Percentiles rank a stretch among this genome's conserved stretches.
phyloP scores from a whole-genome alignment of 441 rosid genomes.

The Erodium trifolium region DNA sequence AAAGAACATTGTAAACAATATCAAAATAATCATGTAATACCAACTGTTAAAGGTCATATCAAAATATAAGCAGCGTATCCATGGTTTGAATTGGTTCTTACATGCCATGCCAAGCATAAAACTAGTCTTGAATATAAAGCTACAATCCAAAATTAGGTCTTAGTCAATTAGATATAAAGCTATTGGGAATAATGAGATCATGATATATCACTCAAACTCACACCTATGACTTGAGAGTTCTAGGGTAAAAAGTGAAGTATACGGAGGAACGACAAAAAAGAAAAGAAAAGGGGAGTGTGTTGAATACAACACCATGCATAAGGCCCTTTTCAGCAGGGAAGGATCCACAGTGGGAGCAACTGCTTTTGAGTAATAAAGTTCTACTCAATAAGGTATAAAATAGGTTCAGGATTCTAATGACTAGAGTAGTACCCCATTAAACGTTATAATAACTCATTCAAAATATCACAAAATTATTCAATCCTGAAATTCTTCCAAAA shows the following conservation, averaged over 20 bases:
- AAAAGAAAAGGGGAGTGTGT: neutral
- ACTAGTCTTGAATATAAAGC: neutral
- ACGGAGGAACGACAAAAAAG: neutral
- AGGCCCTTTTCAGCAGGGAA: neutral
- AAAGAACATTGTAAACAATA: constrained; percentile 20
- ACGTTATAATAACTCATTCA: neutral
- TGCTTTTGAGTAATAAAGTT: neutral
- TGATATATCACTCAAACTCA: neutral
- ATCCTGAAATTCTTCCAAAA: neutral
- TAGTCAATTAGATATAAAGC: neutral
- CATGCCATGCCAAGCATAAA: neutral
- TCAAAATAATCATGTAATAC: constrained; percentile 11
- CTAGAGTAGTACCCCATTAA: neutral
- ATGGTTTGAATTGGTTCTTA: neutral
- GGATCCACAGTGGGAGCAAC: neutral
- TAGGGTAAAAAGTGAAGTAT: neutral
- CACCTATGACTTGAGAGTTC: neutral
- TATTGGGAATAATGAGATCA: neutral
- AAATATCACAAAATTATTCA: neutral
- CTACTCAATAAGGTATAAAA: neutral
- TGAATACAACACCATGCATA: neutral
- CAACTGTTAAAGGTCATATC: neutral
- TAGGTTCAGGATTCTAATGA: neutral
- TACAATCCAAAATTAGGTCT: neutral
- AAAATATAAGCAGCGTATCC: neutral